Evolutionary conservation across 169 alveolate genomes (phyloP).

Genomic region (Pseudocohnilembus persalinus): DNA sequence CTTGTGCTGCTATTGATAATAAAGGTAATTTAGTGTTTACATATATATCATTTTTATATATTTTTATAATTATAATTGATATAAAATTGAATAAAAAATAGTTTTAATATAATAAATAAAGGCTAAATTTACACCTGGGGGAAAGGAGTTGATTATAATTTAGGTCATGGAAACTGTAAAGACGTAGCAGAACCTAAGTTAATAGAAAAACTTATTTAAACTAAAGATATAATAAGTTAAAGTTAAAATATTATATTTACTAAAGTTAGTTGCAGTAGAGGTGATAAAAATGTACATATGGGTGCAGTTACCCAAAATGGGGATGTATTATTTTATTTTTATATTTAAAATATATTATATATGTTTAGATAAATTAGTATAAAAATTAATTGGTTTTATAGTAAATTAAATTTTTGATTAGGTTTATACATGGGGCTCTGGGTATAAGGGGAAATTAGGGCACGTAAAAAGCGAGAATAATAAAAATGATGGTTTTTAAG

Average conservation of each 20-base stretch:
- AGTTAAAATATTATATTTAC: constrained; percentile 6
- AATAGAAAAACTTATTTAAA: constrained; percentile 11
- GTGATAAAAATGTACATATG: constrained; percentile 58
- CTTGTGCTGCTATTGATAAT: constrained; percentile 39
- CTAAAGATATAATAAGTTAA: too few relatives aligned
- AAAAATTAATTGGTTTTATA: too few relatives aligned
- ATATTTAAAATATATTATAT: too few relatives aligned
- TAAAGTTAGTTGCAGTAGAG: constrained; percentile 54
- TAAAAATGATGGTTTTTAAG: constrained; percentile 34
- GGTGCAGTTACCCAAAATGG: constrained; percentile 40
- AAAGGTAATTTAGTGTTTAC: too few relatives aligned
- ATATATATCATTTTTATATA: too few relatives aligned
- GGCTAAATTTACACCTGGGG: constrained; percentile 62
- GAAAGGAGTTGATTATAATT: constrained; percentile 12
- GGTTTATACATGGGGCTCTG: constrained; percentile 61
- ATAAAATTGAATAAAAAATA: too few relatives aligned
- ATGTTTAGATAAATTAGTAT: too few relatives aligned
- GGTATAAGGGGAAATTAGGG: constrained; percentile 63
- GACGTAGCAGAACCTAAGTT: not conserved
- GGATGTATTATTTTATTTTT: too few relatives aligned
- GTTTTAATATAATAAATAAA: too few relatives aligned
- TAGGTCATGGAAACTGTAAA: constrained; percentile 45
- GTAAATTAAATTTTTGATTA: too few relatives aligned
- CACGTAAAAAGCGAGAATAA: constrained; percentile 36
- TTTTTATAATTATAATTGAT: too few relatives aligned